phyloP scores from a whole-genome alignment of 176 grass and related monocot species.

The Carex cristatella region DNA sequence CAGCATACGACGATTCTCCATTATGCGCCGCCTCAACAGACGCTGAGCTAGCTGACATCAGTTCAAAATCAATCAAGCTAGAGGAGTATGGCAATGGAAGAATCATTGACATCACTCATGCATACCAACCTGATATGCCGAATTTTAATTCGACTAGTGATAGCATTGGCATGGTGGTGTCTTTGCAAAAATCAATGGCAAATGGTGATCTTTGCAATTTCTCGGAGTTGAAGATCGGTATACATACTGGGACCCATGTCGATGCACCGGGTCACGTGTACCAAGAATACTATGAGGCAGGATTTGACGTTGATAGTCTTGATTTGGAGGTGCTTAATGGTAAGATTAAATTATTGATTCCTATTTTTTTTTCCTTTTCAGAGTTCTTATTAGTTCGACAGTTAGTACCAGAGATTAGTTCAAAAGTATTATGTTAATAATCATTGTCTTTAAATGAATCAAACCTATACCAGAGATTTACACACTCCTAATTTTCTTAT shows the following conservation, averaged over 20 bases:
- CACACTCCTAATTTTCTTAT: neutral
- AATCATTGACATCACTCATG: conserved; percentile 40
- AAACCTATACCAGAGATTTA: neutral
- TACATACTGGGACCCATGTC: conserved; percentile 40
- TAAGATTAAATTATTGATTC: neutral
- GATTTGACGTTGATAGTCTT: conserved; percentile 41
- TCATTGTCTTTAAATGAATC: too few relatives aligned
- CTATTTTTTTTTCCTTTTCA: neutral
- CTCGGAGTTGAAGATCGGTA: conserved; percentile 31
- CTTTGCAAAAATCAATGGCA: conserved; percentile 23
- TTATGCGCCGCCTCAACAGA: conserved; percentile 27
- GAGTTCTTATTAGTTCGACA: too few relatives aligned
- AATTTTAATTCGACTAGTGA: neutral
- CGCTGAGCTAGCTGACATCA: neutral
- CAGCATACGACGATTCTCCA: neutral
- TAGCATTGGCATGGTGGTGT: conserved; percentile 17
- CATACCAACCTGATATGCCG: conserved; percentile 32
- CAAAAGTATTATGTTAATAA: too few relatives aligned
- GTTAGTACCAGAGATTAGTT: too few relatives aligned
- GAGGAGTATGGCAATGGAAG: conserved; percentile 21
- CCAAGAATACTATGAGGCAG: conserved; percentile 32
- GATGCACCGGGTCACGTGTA: conserved; percentile 38
- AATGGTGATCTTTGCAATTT: conserved; percentile 36
- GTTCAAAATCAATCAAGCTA: neutral
- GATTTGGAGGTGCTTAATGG: conserved; percentile 39